Conservation (phyloP, 306 rosid genomes). For the Prosopis cineraria region DNA sequence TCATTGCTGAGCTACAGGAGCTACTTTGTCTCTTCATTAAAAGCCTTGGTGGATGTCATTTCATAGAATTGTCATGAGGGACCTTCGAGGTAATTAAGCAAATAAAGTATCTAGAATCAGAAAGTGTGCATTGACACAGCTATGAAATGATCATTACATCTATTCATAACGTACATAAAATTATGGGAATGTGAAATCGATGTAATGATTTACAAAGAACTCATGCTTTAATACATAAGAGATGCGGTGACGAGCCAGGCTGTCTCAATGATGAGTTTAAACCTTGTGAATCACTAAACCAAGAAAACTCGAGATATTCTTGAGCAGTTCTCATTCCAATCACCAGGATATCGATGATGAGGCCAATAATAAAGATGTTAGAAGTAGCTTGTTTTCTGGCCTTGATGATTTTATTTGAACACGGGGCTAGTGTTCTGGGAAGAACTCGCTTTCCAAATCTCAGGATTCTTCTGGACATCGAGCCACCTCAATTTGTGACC, state of each 20-base stretch:
- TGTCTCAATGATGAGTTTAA: background rate
- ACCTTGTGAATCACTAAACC: slow-evolving; percentile 13
- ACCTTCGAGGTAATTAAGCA: background rate
- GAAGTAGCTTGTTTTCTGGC: slow-evolving; percentile 45
- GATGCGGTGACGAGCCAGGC: background rate
- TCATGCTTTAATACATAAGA: background rate
- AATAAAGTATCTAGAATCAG: slow-evolving; percentile 17
- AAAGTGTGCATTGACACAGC: slow-evolving; percentile 25
- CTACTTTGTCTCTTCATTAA: background rate
- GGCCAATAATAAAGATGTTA: slow-evolving; percentile 52
- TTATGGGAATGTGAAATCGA: slow-evolving; percentile 39
- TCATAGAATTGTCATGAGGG: slow-evolving; percentile 39
- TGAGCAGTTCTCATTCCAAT: slow-evolving; percentile 23
- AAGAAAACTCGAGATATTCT: slow-evolving; percentile 33
- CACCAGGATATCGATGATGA: background rate
- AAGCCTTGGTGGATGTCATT: background rate
- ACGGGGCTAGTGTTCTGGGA: slow-evolving; percentile 48
- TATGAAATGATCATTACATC: slow-evolving; percentile 41
- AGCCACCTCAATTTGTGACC: slow-evolving; percentile 53
- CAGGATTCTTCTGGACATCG: slow-evolving; percentile 33
- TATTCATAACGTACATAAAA: slow-evolving; percentile 20
- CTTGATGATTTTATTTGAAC: slow-evolving; percentile 31
- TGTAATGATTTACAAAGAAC: slow-evolving; percentile 24
- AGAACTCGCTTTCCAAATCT: slow-evolving; percentile 43
- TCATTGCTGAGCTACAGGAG: background rate